Base-by-base conservation (phyloP, 306 rosid species). In the Quercus aquifolioides region DNA sequence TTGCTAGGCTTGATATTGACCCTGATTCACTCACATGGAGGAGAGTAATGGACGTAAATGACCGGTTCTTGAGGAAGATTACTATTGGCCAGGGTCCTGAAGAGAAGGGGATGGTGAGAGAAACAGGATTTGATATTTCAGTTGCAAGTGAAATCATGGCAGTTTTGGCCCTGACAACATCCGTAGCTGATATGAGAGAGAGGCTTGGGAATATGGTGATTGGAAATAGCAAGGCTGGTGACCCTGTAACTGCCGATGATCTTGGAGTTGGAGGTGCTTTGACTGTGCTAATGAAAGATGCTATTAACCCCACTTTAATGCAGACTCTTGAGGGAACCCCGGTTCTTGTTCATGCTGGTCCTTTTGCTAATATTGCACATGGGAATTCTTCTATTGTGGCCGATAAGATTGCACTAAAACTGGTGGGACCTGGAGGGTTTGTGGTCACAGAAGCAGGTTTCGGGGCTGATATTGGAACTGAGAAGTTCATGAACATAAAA, bases 111-210 rank as follows among this genome's bases (percentile, higher is more conserved):
- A 93, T 93, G 99, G 92, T 93, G 77, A 84, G 99, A 88, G 99
- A 95, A 88, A 95, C 99, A 18, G 98, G 84, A 57, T 95, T 95
- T 87, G 99, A 95, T 86, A 95, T 95, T 69, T 86, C 99, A 26
- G 99, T 95, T 80, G 93, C 99, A 82, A 95, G 99, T 89, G 98
- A 92, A 88, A 95, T 95, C 69, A 95, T 93, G 99, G 99, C 99
- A 79, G 99, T 95, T 86, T 88, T 95, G 89, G 99, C 99, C 70
- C 91, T 91, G 69, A 95, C 97, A 52, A 95, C 91, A 23, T 93
- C 99, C 62, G 81, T 95, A 76, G 84, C 96, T 60, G 98, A 95
- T 90, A 95, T 95, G 99, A 86, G 97, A 69, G 97, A 92, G 83
- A 88, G 98, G 88, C 96, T 95, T 51, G 99, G 99, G 54, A 95